A percentile compares a stretch with the other conserved stretches of the same genome.
phyloP scores from a whole-genome alignment of 768 basidiomycete species.

The Tylopilus balloui region DNA sequence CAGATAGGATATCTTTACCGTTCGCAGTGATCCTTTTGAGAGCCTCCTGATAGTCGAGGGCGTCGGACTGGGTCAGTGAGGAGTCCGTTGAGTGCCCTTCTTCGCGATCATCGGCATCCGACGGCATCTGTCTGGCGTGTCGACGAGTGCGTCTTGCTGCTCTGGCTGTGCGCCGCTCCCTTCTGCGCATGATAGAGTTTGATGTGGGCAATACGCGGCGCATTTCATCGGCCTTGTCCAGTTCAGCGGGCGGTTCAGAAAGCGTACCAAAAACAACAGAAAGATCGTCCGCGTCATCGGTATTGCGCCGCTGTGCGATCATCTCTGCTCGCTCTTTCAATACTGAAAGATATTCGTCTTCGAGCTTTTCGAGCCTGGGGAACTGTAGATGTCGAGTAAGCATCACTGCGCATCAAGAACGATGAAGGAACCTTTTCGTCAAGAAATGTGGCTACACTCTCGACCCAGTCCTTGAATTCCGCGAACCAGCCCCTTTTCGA shows the following conservation, averaged over 20 bases:
- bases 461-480: slow-evolving; percentile 75
- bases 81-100: slow-evolving; percentile 90
- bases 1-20: slow-evolving; percentile 59
- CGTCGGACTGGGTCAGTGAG: slow-evolving; percentile 60
- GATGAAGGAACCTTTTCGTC: slow-evolving; percentile 69
- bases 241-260: slow-evolving; percentile 29
- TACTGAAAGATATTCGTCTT: slow-evolving; percentile 68
- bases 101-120: slow-evolving; percentile 37
- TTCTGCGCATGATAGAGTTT: slow-evolving; percentile 42
- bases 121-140: slow-evolving; percentile 25
- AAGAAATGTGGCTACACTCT: slow-evolving; percentile 77
- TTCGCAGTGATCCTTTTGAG: slow-evolving; percentile 48
- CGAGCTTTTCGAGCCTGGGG: slow-evolving; percentile 71
- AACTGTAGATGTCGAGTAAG: slow-evolving; percentile 43
- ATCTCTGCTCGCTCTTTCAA: slow-evolving; percentile 72
- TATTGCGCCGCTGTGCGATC: slow-evolving; percentile 57
- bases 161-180: slow-evolving; percentile 59
- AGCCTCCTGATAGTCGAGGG: slow-evolving; percentile 64
- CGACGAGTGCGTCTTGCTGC: slow-evolving; percentile 49
- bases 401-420: background rate
- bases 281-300: slow-evolving; percentile 81
- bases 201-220: slow-evolving; percentile 48
- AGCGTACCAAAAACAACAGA: slow-evolving; percentile 59
- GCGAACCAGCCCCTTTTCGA: slow-evolving; percentile 78
- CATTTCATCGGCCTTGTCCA: slow-evolving; percentile 57